Conservation (phyloP, 345 rosid species). For the Arabidopsis arenosa region DNA sequence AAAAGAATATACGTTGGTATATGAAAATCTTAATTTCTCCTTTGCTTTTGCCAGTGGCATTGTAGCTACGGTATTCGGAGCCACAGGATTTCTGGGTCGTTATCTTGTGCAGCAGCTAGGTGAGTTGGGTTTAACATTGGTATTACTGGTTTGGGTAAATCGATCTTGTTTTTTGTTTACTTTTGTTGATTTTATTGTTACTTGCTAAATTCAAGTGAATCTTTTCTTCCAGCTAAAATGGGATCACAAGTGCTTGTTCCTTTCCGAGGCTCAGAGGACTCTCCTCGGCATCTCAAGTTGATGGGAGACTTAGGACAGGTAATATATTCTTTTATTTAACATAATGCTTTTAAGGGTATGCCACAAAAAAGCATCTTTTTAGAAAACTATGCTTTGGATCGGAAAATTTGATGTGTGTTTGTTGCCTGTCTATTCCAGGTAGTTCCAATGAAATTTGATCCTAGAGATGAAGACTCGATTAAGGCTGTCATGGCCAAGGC, state of each 20-base stretch:
- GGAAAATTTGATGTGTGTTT: conserved; percentile 5
- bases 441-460: conserved; percentile 91
- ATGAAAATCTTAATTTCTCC: background rate
- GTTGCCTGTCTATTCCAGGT: conserved; percentile 57
- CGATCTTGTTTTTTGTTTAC: conserved; percentile 12
- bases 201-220: background rate
- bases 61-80: conserved; percentile 95
- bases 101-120: conserved; percentile 99
- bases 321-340: conserved; percentile 23
- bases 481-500: conserved; percentile 99
- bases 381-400: background rate
- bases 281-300: conserved; percentile 90
- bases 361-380: background rate
- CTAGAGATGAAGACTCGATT: conserved; percentile 88
- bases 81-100: conserved; percentile 98
- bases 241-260: conserved; percentile 98
- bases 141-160: background rate
- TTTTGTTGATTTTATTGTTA: background rate
- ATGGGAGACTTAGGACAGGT: conserved; percentile 99
- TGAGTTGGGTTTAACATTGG: conserved; percentile 46
- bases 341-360: background rate
- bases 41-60: conserved; percentile 69
- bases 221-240: conserved; percentile 72
- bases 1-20: background rate
- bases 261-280: conserved; percentile 94